Evolutionary conservation across 2,329 filamentous ascomycete species (phyloP), one percentile per base, ranked within the genome.

Genomic region (Aspergillus fischeri): DNA sequence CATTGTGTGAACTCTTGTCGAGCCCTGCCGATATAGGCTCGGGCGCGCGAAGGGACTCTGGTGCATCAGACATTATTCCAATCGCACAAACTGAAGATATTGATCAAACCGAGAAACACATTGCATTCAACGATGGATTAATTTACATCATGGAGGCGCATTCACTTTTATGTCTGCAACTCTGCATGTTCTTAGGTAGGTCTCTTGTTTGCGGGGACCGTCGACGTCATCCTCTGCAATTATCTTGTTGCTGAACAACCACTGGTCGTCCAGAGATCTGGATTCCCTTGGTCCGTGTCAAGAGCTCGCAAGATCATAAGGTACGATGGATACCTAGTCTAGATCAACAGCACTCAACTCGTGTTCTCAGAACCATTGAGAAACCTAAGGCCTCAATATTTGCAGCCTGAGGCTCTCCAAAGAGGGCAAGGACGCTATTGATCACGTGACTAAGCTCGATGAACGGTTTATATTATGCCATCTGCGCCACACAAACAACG

Each of bases 1-100:
- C 6, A 86, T 86, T 64, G 74, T 2, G 8, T 4, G 17, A 17
- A 45, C 20, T 45, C 42, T 21, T 45, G 42, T 45, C 42, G n/a
- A 45, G 42, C 20, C 21, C 42, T 8, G n/a, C n/a, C 42, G 21
- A 45, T 20, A 38, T 38, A 17, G 32, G 32, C 32, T 17, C 32
- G 7, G 42, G 42, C n/a, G 42, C 42, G 2, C 42, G 42, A 21
- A 45, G 42, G 9, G 20, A 45, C 42, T 24, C 42, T 45, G 42
- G 42, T 11, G 42, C 42, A 45, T 45, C 42, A 45, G 42, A 45
- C 42, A 45, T 45, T 27, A 27, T 27, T 27, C 25, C 25, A 25
- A 2, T 27, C 25, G 25, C 25, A 27, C 25, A 27, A 27, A 6
- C 6, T 27, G 3, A 27, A 27, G 6, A 27, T 27, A 27, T 27